These are phyloP conservation scores for Wallacemonas sp. DNA, from an alignment of 208 protist genomes.

Conservation along the genomic window DNA sequence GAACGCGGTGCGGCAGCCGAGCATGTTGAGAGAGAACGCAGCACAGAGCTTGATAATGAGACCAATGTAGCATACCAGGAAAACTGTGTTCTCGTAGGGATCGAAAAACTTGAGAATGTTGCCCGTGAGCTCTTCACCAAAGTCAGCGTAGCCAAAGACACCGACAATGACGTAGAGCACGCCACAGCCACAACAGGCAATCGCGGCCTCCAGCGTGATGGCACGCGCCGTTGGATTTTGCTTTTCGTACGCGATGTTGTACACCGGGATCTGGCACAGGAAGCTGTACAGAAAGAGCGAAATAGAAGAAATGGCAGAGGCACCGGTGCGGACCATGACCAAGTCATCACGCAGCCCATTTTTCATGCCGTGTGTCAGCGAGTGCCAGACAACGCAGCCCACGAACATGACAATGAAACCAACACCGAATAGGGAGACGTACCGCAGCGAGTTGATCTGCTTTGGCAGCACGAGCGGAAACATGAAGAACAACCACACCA, in stretches of 20 bases:
- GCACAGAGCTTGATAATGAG: conserved; percentile 59
- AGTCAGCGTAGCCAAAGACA: conserved; percentile 72
- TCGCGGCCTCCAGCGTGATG: conserved; percentile 35
- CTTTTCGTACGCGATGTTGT: conserved; percentile 47
- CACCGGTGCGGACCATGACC: conserved; percentile 27
- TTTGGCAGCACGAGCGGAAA: conserved; percentile 61
- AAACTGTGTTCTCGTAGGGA: conserved; percentile 30
- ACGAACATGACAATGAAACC: conserved; percentile 59
- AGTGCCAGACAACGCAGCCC: conserved; percentile 49
- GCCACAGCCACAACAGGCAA: conserved; percentile 39
- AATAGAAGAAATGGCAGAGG: conserved; percentile 31
- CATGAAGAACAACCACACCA: conserved; percentile 59
- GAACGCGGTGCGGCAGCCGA: conserved; percentile 33
- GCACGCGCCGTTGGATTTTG: conserved; percentile 17
- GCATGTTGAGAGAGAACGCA: conserved; percentile 52
- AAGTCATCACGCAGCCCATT: conserved; percentile 31
- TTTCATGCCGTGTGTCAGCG: conserved; percentile 27
- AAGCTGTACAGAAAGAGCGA: conserved; percentile 65
- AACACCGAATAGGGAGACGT: conserved; percentile 51
- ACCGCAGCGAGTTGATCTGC: conserved; percentile 75
- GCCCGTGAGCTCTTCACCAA: conserved; percentile 30
- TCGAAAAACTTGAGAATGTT: conserved; percentile 60
- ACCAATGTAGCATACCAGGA: conserved; percentile 48
- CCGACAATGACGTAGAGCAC: conserved; percentile 54
- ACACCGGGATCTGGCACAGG: conserved; percentile 57